Conservation (phyloP, 2,329 filamentous ascomycete species). For the Aspergillus sp. region DNA sequence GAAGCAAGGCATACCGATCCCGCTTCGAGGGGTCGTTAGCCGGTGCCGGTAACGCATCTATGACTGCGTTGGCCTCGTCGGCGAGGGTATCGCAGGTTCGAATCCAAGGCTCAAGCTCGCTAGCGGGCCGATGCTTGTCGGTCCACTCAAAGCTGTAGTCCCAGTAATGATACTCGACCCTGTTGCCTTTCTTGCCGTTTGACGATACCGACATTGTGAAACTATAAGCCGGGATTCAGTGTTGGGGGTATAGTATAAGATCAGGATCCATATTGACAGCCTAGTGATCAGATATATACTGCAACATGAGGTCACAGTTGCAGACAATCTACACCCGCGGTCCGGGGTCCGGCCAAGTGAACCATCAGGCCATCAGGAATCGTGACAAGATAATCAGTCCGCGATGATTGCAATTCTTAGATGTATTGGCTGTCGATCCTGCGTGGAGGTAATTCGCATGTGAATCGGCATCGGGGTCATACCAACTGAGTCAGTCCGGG, state of each 20-base stretch:
- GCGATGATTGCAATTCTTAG: background rate
- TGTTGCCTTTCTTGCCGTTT: slow-evolving; percentile 10
- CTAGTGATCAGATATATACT: background rate
- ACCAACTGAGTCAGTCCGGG: slow-evolving; percentile 1
- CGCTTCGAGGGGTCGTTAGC: background rate
- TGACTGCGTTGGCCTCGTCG: slow-evolving; percentile 8
- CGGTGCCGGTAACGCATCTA: slow-evolving; percentile 1
- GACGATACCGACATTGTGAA: slow-evolving; percentile 1
- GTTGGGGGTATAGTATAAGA: background rate
- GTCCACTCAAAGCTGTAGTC: slow-evolving; percentile 19
- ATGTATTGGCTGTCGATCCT: background rate
- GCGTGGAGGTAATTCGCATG: background rate
- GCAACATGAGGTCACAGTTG: background rate
- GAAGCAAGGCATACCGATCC: slow-evolving; percentile 68
- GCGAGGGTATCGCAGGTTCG: slow-evolving; percentile 13
- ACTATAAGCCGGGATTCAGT: too few relatives aligned
- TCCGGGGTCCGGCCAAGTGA: background rate
- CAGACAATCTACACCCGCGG: background rate
- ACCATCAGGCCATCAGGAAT: background rate
- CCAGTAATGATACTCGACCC: slow-evolving; percentile 15
- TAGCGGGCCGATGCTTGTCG: slow-evolving; percentile 3
- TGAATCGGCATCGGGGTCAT: slow-evolving; percentile 2
- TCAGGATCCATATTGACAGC: background rate
- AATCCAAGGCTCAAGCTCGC: slow-evolving; percentile 7
- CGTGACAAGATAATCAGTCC: background rate